Percentiles rank a stretch among this genome's conserved stretches.
These are phyloP conservation scores for Colletotrichum brevisporum DNA, from an alignment of 2,329 filamentous ascomycete species.

Conservation along the genomic window DNA sequence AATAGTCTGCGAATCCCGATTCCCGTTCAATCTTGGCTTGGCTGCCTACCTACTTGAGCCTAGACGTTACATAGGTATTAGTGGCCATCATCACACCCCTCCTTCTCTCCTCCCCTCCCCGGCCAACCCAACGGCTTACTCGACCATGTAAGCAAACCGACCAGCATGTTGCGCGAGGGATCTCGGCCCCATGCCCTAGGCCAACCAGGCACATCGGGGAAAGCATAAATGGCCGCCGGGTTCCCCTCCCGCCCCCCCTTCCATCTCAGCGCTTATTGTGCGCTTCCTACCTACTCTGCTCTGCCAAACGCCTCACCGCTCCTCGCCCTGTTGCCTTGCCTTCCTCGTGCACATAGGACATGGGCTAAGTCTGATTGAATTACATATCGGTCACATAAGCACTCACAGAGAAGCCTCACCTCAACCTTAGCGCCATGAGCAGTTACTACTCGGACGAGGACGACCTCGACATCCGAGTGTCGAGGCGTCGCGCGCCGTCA, in stretches of 20 bases:
- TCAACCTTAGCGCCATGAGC: slow-evolving; percentile 38
- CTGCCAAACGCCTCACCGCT: not conserved
- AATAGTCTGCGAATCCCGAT: no score
- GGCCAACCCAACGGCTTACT: slow-evolving; percentile 12
- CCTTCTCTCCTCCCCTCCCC: not conserved
- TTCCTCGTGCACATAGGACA: no score
- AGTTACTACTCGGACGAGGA: slow-evolving; percentile 67
- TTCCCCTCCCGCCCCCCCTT: slow-evolving; percentile 7
- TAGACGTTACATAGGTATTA: no score
- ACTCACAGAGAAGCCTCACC: not conserved
- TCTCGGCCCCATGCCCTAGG: slow-evolving; percentile 30
- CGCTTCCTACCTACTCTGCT: slow-evolving; percentile 1
- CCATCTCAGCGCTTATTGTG: not conserved
- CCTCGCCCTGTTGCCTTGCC: not conserved
- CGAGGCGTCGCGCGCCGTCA: slow-evolving; percentile 56
- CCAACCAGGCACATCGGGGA: not conserved
- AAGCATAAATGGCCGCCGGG: slow-evolving; percentile 29
- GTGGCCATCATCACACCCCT: no score
- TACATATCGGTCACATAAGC: no score
- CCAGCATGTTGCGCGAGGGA: slow-evolving; percentile 19
- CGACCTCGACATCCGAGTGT: slow-evolving; percentile 66
- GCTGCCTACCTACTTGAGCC: no score
- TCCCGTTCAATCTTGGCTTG: no score
- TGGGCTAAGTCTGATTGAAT: no score
- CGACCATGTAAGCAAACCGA: slow-evolving; percentile 24